These are phyloP conservation scores for Fusarium sp. DNA, from an alignment of 2,329 filamentous ascomycete genomes.

Conservation along the genomic window DNA sequence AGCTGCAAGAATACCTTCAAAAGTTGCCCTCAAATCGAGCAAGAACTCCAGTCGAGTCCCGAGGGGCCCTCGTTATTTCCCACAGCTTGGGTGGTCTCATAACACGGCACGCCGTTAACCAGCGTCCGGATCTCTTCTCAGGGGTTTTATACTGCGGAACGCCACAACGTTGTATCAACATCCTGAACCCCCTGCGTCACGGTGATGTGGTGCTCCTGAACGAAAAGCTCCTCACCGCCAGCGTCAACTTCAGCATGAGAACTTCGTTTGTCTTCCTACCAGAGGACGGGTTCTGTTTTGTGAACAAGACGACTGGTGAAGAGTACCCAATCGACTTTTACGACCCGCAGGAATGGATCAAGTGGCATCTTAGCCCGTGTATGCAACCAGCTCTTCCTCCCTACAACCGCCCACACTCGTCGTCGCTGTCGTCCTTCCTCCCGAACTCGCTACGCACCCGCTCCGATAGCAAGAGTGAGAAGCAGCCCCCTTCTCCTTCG, in stretches of 20 bases:
- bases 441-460: conserved; percentile 59
- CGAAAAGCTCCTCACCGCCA: conserved; percentile 88
- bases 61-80: conserved; percentile 84
- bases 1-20: conserved; percentile 80
- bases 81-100: conserved; percentile 91
- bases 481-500: conserved; percentile 34
- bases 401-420: conserved; percentile 53
- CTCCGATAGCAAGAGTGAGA: conserved; percentile 57
- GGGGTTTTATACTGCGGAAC: conserved; percentile 89
- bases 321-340: conserved; percentile 89
- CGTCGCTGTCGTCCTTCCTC: conserved; percentile 62
- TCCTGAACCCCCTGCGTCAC: conserved; percentile 88
- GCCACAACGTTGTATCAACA: conserved; percentile 89
- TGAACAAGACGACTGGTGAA: conserved; percentile 84
- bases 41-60: conserved; percentile 61
- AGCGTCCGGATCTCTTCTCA: conserved; percentile 84
- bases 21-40: conserved; percentile 79
- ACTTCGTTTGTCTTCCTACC: conserved; percentile 89
- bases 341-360: conserved; percentile 81
- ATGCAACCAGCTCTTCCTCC: conserved; percentile 75
- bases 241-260: conserved; percentile 92
- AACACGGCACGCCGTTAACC: conserved; percentile 87
- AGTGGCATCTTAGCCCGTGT: conserved; percentile 82
- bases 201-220: conserved; percentile 94
- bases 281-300: conserved; percentile 87